phyloP scores from a whole-genome alignment of 1,284 basidiomycete species.

The Cutaneotrichosporon dermatis region DNA sequence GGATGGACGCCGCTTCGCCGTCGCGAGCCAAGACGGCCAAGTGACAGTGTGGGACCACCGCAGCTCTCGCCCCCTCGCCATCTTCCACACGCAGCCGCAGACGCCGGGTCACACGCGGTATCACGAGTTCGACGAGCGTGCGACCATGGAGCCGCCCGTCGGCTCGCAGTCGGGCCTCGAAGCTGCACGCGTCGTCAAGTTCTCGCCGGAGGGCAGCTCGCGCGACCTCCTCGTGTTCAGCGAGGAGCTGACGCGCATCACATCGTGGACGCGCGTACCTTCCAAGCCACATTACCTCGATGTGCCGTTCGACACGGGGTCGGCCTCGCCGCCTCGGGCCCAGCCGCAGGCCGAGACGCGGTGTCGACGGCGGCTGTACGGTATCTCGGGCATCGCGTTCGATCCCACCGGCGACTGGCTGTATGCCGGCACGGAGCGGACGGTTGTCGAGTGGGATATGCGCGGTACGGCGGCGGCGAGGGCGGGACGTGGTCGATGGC shows the following conservation, averaged over 20 bases:
- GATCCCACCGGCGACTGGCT: constrained; percentile 47
- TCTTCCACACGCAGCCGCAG: constrained; percentile 35
- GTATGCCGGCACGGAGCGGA: constrained; percentile 47
- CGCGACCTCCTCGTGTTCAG: constrained; percentile 47
- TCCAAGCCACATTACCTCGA: constrained; percentile 46
- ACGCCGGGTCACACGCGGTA: constrained; percentile 8
- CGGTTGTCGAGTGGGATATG: constrained; percentile 49
- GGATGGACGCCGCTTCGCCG: constrained; percentile 49
- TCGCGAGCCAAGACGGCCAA: constrained; percentile 49
- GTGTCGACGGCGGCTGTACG: constrained; percentile 34
- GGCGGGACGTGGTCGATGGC: constrained; percentile 41
- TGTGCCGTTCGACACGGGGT: constrained; percentile 27
- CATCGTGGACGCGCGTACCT: constrained; percentile 48
- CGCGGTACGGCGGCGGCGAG: constrained; percentile 30
- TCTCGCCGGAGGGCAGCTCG: constrained; percentile 43
- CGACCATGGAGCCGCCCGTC: constrained; percentile 14
- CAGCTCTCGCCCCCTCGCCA: constrained; percentile 43
- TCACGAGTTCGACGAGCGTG: constrained; percentile 18
- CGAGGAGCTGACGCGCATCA: constrained; percentile 47
- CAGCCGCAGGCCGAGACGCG: constrained; percentile 11
- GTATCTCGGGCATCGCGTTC: constrained; percentile 45
- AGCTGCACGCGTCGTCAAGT: constrained; percentile 48
- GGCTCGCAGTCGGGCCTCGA: constrained; percentile 37
- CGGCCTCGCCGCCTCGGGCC: not conserved
- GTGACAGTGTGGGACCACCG: constrained; percentile 50